phyloP scores from a whole-genome alignment of 1,139 yeast species.

The Diutina scorzettiae region DNA sequence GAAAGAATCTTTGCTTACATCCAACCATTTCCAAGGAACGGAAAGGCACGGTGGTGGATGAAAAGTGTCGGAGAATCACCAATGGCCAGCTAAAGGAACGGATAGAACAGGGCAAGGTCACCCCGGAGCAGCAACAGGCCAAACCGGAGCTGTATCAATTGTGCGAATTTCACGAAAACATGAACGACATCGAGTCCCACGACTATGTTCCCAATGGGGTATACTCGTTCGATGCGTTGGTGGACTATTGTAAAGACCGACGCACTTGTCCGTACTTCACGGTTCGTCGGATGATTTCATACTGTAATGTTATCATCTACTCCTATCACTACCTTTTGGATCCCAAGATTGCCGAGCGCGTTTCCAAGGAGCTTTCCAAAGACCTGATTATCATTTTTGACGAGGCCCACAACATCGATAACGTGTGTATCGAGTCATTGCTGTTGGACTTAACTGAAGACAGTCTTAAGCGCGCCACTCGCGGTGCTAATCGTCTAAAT shows the following conservation, averaged over 20 bases:
- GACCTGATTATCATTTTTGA: conserved; percentile 92
- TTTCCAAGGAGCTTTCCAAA: conserved; percentile 80
- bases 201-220: conserved; percentile 87
- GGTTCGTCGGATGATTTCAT: conserved; percentile 94
- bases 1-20: conserved; percentile 88
- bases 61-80: conserved; percentile 87
- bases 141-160: conserved; percentile 21
- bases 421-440: conserved; percentile 92
- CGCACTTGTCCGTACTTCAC: conserved; percentile 94
- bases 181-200: conserved; percentile 77
- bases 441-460: conserved; percentile 62
- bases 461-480: conserved; percentile 30
- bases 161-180: conserved; percentile 84
- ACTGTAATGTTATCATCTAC: conserved; percentile 87
- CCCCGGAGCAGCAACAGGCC: conserved; percentile 36
- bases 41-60: conserved; percentile 92
- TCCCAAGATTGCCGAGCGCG: conserved; percentile 95
- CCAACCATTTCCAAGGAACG: conserved; percentile 80
- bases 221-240: conserved; percentile 77
- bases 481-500: conserved; percentile 71
- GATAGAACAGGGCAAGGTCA: conserved; percentile 45
- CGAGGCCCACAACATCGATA: conserved; percentile 97
- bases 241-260: conserved; percentile 62
- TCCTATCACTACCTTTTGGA: conserved; percentile 93
- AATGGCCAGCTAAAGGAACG: conserved; percentile 75